phyloP scores from a whole-genome alignment of 192 early-diverging fungal genomes.

The Coemansia erecta region DNA sequence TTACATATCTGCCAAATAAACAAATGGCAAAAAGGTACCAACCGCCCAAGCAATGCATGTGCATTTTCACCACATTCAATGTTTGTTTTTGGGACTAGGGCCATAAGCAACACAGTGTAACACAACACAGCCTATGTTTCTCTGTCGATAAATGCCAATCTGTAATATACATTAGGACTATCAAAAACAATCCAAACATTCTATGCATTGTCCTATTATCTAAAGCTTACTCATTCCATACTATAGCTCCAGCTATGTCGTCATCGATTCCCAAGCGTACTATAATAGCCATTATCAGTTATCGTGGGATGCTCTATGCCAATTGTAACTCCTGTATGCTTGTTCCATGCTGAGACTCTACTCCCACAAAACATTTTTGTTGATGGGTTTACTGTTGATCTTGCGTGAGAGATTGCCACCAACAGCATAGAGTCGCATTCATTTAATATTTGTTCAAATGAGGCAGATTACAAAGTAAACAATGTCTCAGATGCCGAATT shows the following conservation, averaged over 20 bases:
- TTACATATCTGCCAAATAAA: too few relatives aligned
- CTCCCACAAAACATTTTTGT: slow-evolving; percentile 52
- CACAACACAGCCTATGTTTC: too few relatives aligned
- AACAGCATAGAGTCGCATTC: slow-evolving; percentile 58
- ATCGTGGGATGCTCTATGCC: slow-evolving; percentile 53
- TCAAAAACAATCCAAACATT: too few relatives aligned
- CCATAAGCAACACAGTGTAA: too few relatives aligned
- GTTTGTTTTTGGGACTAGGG: too few relatives aligned
- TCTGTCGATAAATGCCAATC: too few relatives aligned
- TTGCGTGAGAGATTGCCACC: slow-evolving; percentile 56
- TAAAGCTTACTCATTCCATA: too few relatives aligned
- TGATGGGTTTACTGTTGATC: slow-evolving; percentile 52
- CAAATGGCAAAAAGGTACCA: too few relatives aligned
- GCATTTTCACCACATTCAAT: too few relatives aligned
- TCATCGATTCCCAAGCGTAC: slow-evolving; percentile 53
- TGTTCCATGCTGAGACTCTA: slow-evolving; percentile 57
- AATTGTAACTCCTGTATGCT: slow-evolving; percentile 55
- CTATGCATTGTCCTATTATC: too few relatives aligned
- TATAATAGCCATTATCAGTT: slow-evolving; percentile 55
- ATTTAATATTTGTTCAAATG: slow-evolving; percentile 37
- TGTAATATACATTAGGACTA: too few relatives aligned
- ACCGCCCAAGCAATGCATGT: too few relatives aligned
- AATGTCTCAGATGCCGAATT: slow-evolving; percentile 47
- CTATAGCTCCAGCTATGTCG: slow-evolving; percentile 13
- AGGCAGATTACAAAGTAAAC: slow-evolving; percentile 34